phyloP scores from a whole-genome alignment of 1,284 basidiomycete genomes.

The Apiotrichum montevideense region DNA sequence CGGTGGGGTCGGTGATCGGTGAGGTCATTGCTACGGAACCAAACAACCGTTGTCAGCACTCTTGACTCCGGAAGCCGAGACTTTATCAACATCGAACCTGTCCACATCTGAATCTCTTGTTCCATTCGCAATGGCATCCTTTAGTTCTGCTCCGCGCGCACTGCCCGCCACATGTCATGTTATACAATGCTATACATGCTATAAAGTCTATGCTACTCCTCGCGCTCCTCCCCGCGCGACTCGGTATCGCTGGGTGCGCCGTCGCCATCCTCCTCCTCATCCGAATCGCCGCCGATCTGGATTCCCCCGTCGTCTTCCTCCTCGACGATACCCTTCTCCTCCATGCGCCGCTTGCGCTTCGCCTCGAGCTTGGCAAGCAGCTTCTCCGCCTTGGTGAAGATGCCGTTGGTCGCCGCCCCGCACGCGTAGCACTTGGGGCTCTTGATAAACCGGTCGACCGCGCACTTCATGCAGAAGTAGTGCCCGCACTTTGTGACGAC shows the following conservation, averaged over 20 bases:
- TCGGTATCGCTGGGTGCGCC: slow-evolving; percentile 6
- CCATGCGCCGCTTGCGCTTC: slow-evolving; percentile 36
- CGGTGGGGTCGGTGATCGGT: neutral
- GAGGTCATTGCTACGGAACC: slow-evolving; percentile 3
- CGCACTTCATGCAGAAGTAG: slow-evolving; percentile 87
- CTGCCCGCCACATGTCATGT: neutral
- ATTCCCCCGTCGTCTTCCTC: slow-evolving; percentile 33
- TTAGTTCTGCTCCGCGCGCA: no score
- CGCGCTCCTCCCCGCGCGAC: neutral
- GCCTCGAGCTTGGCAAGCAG: slow-evolving; percentile 45
- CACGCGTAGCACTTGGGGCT: slow-evolving; percentile 96
- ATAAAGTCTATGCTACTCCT: neutral
- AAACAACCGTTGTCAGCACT: neutral
- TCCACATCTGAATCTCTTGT: no score
- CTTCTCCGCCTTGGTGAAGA: slow-evolving; percentile 56
- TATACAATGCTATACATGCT: slow-evolving; percentile 4
- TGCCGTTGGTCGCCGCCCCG: slow-evolving; percentile 82
- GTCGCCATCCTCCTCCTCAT: slow-evolving; percentile 19
- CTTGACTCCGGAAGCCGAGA: no score
- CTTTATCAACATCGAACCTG: no score
- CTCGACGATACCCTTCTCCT: slow-evolving; percentile 30
- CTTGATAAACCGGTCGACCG: slow-evolving; percentile 85
- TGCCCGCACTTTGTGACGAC: slow-evolving; percentile 94
- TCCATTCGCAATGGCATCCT: no score
- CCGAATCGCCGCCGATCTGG: slow-evolving; percentile 24